Evolutionary conservation across 352 stramenopile genomes (phyloP), one percentile per base, ranked within the genome.

Genomic region (Phytophthora ohioensis): DNA sequence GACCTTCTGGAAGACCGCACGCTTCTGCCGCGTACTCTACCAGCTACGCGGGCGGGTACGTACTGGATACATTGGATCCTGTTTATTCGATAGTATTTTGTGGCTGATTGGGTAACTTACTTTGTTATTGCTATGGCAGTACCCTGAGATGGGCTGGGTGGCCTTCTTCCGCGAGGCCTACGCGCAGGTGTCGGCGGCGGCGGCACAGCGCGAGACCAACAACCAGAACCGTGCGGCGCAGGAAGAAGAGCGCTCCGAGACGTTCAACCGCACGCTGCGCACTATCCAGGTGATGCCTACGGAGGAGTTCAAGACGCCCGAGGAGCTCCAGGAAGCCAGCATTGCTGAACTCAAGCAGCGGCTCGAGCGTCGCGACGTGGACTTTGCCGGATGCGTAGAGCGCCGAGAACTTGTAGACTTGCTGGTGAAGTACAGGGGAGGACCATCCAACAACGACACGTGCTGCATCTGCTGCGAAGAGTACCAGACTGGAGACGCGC

Each of bases 401-500:
- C 88, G 88, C 36, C 64, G 56, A 17, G 88, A 95, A 55, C 77
- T 95, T 13, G 84, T 94, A 12, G 76, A 91, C 0, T 55, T 93
- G 60, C 70, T 95, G 47, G 73, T 91, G 11, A 77, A 84, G 41
- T 95, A 91, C 61, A 82, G 88, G 11, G 88, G 88, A 49, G 88
- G 88, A 1, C 88, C 88, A 41, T 85, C 79, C 38, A 94, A 94
- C 69, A 94, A 94, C 64, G 87, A 94, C 67, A 93, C 85, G 51
- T 96, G 90, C 76, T 93, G 86, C 61, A 96, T 96, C 62, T 96
- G 90, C 81, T 93, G 84, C 61, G 89, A 96, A 42, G 86, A 93
- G 75, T 96, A 95, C 67, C 77, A 87, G 64, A 84, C 77, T 39
- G 89, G 84, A 32, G 89, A 96, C 54, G 75, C 90, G 35, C 76